These are phyloP conservation scores for Penicillium steckii DNA, from an alignment of 495 filamentous ascomycete genomes.

Conservation along the genomic window DNA sequence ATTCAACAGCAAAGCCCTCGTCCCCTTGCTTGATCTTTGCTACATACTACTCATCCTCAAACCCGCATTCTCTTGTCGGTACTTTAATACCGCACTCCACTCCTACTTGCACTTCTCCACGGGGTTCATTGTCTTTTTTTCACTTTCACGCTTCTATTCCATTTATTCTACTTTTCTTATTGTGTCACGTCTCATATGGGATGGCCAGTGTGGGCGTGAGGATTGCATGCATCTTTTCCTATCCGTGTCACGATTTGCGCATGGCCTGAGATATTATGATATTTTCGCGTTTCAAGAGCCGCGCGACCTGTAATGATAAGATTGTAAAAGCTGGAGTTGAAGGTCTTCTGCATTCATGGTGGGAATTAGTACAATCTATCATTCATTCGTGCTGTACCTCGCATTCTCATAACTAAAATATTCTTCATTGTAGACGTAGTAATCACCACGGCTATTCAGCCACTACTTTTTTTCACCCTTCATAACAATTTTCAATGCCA, in stretches of 20 bases:
- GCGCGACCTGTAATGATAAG: conserved; percentile 39
- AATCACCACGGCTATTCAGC: no score
- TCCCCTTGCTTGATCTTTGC: conserved; percentile 33
- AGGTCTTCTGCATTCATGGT: conserved; percentile 22
- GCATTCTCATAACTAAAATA: background rate
- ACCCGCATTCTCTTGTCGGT: conserved; percentile 10
- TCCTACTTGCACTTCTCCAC: conserved; percentile 23
- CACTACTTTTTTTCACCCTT: no score
- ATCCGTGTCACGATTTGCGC: conserved; percentile 29
- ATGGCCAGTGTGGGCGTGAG: conserved; percentile 26
- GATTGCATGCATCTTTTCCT: conserved; percentile 32
- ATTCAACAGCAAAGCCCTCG: conserved; percentile 52
- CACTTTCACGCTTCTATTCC: conserved; percentile 8
- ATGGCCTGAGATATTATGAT: conserved; percentile 37
- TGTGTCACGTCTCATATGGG: conserved; percentile 21
- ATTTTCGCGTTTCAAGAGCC: conserved; percentile 21
- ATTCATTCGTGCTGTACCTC: conserved; percentile 2
- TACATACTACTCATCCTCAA: conserved; percentile 3
- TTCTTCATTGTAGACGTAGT: background rate
- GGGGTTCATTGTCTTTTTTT: background rate
- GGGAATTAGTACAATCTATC: conserved; percentile 22
- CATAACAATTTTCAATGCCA: no score
- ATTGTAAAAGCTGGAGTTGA: conserved; percentile 40
- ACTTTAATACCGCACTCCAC: background rate
- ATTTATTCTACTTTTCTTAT: conserved; percentile 27